Evolutionary conservation across 352 stramenopile species (phyloP).

Genomic region (Pythium insidiosum): DNA sequence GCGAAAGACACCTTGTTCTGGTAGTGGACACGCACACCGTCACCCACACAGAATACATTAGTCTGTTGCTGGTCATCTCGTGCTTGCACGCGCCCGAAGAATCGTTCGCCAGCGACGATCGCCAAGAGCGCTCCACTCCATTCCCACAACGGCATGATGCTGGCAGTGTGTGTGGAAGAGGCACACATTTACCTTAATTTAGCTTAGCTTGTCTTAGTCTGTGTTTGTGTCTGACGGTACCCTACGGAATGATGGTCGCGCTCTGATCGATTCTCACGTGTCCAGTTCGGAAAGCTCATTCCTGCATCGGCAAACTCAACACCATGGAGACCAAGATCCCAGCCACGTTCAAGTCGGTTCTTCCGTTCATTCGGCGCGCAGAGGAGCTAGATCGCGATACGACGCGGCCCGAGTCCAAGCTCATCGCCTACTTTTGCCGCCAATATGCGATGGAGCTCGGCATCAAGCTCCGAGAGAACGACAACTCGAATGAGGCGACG

Average conservation of each 20-base stretch:
- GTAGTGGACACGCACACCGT: constrained; percentile 11
- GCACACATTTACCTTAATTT: neutral
- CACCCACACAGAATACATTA: neutral
- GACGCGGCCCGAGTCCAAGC: constrained; percentile 85
- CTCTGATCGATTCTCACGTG: no score
- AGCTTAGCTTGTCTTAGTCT: no score
- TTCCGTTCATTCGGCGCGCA: constrained; percentile 90
- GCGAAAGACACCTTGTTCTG: constrained; percentile 5
- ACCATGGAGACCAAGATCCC: constrained; percentile 86
- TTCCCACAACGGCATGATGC: constrained; percentile 8
- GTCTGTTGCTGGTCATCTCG: neutral
- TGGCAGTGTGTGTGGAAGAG: neutral
- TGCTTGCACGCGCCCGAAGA: constrained; percentile 12
- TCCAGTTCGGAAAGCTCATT: no score
- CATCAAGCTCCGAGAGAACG: constrained; percentile 81
- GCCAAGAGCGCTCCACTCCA: constrained; percentile 14
- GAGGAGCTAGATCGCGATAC: constrained; percentile 93
- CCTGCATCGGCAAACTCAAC: no score
- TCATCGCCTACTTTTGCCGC: constrained; percentile 93
- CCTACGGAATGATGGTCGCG: no score
- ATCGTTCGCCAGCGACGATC: constrained; percentile 12
- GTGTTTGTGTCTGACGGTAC: no score
- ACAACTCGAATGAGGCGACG: constrained; percentile 72
- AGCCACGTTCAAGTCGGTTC: constrained; percentile 90
- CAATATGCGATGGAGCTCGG: constrained; percentile 86